phyloP scores from a whole-genome alignment of 2,329 filamentous ascomycete genomes.

The Tricladium varicosporioides region DNA sequence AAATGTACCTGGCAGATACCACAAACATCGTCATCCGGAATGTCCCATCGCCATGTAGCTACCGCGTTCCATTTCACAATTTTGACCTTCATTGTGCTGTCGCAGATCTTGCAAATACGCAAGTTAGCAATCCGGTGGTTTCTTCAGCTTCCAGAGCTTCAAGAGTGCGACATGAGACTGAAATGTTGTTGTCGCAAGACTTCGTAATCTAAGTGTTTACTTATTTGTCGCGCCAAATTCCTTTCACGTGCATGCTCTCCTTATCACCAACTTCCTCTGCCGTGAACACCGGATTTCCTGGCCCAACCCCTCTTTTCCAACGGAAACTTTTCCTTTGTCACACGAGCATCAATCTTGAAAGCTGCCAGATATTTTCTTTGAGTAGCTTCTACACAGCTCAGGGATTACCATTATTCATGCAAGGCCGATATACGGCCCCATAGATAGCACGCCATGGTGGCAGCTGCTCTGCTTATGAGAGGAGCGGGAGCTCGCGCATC shows the following conservation, averaged over 20 bases:
- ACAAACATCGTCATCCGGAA: slow-evolving; percentile 95
- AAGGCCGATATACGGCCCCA: slow-evolving; percentile 18
- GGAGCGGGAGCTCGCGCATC: slow-evolving; percentile 17
- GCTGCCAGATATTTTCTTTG: background rate
- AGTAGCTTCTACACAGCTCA: background rate
- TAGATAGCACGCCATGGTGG: slow-evolving; percentile 30
- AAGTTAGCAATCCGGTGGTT: background rate
- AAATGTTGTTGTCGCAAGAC: background rate
- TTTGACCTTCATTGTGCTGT: slow-evolving; percentile 78
- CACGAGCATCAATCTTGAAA: background rate
- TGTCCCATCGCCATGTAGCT: slow-evolving; percentile 96
- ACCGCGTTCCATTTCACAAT: slow-evolving; percentile 93
- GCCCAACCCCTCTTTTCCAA: slow-evolving; percentile 7
- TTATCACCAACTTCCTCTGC: background rate
- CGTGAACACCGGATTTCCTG: slow-evolving; percentile 7
- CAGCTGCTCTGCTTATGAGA: slow-evolving; percentile 24
- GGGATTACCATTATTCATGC: slow-evolving; percentile 12
- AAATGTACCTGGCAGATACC: slow-evolving; percentile 98
- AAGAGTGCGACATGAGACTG: background rate
- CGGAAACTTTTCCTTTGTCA: slow-evolving; percentile 1
- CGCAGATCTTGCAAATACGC: background rate
- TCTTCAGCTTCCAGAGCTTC: background rate
- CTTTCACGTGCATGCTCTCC: background rate
- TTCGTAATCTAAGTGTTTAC: background rate
- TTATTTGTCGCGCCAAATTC: background rate